phyloP scores from a whole-genome alignment of 305 asterid genomes.

The Nicotiana rustica region DNA sequence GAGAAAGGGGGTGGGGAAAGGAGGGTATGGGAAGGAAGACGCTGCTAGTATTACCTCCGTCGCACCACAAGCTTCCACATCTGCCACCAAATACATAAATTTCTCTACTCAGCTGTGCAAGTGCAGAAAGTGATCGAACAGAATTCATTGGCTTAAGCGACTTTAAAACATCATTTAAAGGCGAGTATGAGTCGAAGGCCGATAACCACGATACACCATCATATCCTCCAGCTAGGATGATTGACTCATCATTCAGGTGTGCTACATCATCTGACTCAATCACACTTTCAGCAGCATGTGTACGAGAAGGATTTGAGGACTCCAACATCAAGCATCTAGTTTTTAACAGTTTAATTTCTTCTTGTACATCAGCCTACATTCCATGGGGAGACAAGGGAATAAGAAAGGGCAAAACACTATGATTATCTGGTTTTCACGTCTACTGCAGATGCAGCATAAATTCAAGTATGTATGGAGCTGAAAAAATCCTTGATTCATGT shows the following conservation, averaged over 20 bases:
- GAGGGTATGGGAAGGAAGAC: slow-evolving; percentile 12
- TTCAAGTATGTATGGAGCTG: background rate
- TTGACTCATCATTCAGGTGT: slow-evolving; percentile 51
- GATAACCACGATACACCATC: slow-evolving; percentile 80
- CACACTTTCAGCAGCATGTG: slow-evolving; percentile 41
- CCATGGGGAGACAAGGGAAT: background rate
- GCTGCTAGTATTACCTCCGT: slow-evolving; percentile 60
- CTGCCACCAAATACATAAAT: slow-evolving; percentile 84
- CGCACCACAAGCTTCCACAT: slow-evolving; percentile 51
- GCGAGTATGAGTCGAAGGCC: slow-evolving; percentile 63
- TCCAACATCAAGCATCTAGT: slow-evolving; percentile 54
- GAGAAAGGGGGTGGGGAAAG: background rate
- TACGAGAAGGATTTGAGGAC: slow-evolving; percentile 46
- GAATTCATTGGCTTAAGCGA: slow-evolving; percentile 71
- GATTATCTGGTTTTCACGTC: background rate
- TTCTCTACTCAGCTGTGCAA: slow-evolving; percentile 61
- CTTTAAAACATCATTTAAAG: slow-evolving; percentile 61
- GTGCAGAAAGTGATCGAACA: slow-evolving; percentile 65
- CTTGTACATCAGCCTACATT: slow-evolving; percentile 66
- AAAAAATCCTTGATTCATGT: background rate
- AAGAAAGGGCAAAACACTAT: background rate
- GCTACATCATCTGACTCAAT: slow-evolving; percentile 47
- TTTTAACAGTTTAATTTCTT: slow-evolving; percentile 60
- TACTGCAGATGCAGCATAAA: background rate
- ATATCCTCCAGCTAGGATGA: slow-evolving; percentile 78